These are phyloP conservation scores for Entomortierella chlamydospora DNA, from an alignment of 192 early-diverging fungal genomes.

Conservation along the genomic window DNA sequence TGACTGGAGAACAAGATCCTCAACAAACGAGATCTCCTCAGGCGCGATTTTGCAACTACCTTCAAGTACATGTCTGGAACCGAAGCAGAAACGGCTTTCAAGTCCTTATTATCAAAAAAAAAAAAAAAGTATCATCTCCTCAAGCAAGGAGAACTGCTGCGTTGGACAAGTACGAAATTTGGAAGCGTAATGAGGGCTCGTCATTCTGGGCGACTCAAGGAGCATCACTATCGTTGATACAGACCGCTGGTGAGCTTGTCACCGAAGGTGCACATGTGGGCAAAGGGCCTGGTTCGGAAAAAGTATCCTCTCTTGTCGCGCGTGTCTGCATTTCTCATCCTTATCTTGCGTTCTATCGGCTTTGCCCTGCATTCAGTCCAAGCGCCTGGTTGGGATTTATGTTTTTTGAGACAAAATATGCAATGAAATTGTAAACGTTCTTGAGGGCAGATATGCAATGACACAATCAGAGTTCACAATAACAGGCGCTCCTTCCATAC, in stretches of 20 bases:
- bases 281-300: slow-evolving; percentile 4
- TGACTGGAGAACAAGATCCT: not conserved
- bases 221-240: slow-evolving; percentile 8
- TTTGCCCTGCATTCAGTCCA: too few species aligned
- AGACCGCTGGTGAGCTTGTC: slow-evolving; percentile 13
- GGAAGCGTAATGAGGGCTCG: slow-evolving; percentile 19
- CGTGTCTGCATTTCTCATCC: too few species aligned
- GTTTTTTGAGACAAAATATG: too few species aligned
- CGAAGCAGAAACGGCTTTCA: slow-evolving; percentile 5
- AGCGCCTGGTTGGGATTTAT: too few species aligned
- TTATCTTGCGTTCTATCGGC: too few species aligned
- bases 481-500: too few species aligned
- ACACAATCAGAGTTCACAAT: too few species aligned
- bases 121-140: not conserved
- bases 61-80: slow-evolving; percentile 6
- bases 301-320: slow-evolving; percentile 4
- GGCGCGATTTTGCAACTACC: slow-evolving; percentile 7
- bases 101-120: slow-evolving; percentile 4
- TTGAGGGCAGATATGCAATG: too few species aligned
- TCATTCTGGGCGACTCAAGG: slow-evolving; percentile 6
- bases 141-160: not conserved
- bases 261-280: slow-evolving; percentile 18
- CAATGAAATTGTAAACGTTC: too few species aligned
- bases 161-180: slow-evolving; percentile 1
- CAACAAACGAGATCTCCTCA: slow-evolving; percentile 1